Conservation (phyloP, 73 alveolate genomes). For the Tetrahymena thermophila region DNA sequence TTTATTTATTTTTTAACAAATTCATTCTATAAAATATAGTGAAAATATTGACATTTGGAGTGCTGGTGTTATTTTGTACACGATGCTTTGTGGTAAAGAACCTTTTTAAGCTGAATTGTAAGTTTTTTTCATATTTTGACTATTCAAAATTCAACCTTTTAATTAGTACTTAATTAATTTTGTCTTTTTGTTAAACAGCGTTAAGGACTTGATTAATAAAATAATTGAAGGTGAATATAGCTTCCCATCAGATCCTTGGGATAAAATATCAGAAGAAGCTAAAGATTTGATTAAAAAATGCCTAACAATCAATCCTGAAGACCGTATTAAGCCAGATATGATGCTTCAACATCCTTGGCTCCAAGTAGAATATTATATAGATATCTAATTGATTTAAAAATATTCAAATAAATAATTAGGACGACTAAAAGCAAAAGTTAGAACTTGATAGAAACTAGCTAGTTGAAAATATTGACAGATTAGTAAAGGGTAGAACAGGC, state of each 20-base stretch:
- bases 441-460: background rate
- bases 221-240: background rate
- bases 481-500: background rate
- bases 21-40: background rate
- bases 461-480: background rate
- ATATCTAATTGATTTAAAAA: background rate
- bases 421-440: background rate
- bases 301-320: background rate
- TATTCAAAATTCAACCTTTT: background rate
- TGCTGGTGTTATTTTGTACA: slow-evolving; percentile 36
- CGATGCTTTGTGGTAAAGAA: slow-evolving; percentile 31
- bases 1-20: too few relatives aligned
- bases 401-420: background rate
- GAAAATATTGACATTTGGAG: slow-evolving; percentile 44
- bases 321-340: background rate
- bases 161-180: background rate
- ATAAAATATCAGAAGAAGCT: background rate
- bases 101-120: slow-evolving; percentile 45
- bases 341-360: background rate
- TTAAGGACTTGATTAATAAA: background rate
- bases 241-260: background rate
- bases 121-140: background rate
- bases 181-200: background rate
- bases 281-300: background rate
- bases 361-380: background rate